Evolutionary conservation across 2,329 filamentous ascomycete species (phyloP).

Genomic region (Emergomyces pasteurianus): DNA sequence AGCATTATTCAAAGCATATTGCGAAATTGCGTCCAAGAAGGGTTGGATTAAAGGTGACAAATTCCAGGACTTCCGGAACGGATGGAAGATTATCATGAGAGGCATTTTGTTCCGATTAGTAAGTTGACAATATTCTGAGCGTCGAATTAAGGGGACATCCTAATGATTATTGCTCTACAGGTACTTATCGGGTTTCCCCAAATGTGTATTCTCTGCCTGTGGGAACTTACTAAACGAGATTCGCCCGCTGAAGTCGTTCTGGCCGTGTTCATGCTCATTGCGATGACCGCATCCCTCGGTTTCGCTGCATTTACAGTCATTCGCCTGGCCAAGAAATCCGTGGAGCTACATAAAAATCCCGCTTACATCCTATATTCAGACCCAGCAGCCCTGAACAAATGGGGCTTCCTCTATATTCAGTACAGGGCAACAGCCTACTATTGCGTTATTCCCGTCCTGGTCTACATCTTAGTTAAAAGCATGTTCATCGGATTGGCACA

Average conservation of each 20-base stretch:
- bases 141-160: not conserved
- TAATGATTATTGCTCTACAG: slow-evolving; percentile 14
- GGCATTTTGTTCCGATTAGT: slow-evolving; percentile 81
- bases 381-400: slow-evolving; percentile 87
- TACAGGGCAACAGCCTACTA: slow-evolving; percentile 94
- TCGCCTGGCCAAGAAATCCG: slow-evolving; percentile 74
- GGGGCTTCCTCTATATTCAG: slow-evolving; percentile 95
- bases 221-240: slow-evolving; percentile 81
- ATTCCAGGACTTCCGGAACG: slow-evolving; percentile 87
- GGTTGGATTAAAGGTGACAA: slow-evolving; percentile 73
- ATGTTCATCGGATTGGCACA: slow-evolving; percentile 82
- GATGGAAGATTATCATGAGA: slow-evolving; percentile 85
- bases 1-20: slow-evolving; percentile 65
- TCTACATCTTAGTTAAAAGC: slow-evolving; percentile 73
- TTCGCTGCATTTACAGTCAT: slow-evolving; percentile 90
- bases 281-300: slow-evolving; percentile 61
- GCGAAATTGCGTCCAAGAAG: slow-evolving; percentile 62
- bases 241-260: slow-evolving; percentile 77
- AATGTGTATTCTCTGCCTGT: slow-evolving; percentile 79
- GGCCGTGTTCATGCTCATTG: slow-evolving; percentile 78
- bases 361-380: slow-evolving; percentile 96
- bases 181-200: slow-evolving; percentile 85
- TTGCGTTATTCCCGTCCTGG: slow-evolving; percentile 71
- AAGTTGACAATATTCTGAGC: slow-evolving; percentile 10
- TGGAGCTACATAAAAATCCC: slow-evolving; percentile 86